Evolutionary conservation across 2,329 filamentous ascomycete species (phyloP).

Genomic region (Monosporascus ibericus): DNA sequence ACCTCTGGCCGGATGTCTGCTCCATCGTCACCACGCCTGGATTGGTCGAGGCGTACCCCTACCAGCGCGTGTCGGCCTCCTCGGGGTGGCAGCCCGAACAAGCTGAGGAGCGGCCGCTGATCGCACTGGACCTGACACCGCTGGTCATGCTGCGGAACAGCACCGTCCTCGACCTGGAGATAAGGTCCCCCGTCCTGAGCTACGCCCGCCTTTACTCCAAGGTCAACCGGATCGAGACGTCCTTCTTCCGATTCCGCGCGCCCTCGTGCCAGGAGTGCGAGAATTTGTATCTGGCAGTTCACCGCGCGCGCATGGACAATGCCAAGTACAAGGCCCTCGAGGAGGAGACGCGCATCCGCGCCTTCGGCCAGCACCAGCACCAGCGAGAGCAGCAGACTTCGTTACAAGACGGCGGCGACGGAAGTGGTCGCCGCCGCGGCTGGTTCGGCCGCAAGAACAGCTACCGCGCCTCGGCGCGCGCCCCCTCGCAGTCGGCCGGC

Average conservation of each 20-base stretch:
- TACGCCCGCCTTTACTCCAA: slow-evolving; percentile 52
- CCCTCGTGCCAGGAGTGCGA: slow-evolving; percentile 71
- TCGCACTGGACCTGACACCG: slow-evolving; percentile 82
- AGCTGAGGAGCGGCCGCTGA: slow-evolving; percentile 37
- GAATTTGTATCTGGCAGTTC: slow-evolving; percentile 77
- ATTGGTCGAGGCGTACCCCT: slow-evolving; percentile 50
- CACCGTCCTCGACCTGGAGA: slow-evolving; percentile 88
- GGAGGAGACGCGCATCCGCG: slow-evolving; percentile 64
- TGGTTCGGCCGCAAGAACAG: slow-evolving; percentile 61
- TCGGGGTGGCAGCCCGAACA: slow-evolving; percentile 27
- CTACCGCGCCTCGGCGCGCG: slow-evolving; percentile 56
- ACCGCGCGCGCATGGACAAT: slow-evolving; percentile 85
- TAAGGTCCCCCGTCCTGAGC: slow-evolving; percentile 75
- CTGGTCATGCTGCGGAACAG: slow-evolving; percentile 85
- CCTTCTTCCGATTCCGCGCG: slow-evolving; percentile 87
- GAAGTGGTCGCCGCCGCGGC: slow-evolving; percentile 41
- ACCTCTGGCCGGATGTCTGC: slow-evolving; percentile 45
- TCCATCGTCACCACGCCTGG: slow-evolving; percentile 53
- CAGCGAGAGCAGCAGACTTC: slow-evolving; percentile 26
- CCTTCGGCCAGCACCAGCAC: slow-evolving; percentile 50
- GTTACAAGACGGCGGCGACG: slow-evolving; percentile 40
- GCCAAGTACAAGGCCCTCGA: slow-evolving; percentile 72
- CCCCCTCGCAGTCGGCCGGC: slow-evolving; percentile 62
- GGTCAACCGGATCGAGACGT: slow-evolving; percentile 57
- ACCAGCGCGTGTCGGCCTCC: slow-evolving; percentile 30